Percentiles rank a stretch among this genome's conserved stretches.
Evolutionary conservation across 768 basidiomycete species (phyloP).

Genomic region (Xanthoconium purpureum): DNA sequence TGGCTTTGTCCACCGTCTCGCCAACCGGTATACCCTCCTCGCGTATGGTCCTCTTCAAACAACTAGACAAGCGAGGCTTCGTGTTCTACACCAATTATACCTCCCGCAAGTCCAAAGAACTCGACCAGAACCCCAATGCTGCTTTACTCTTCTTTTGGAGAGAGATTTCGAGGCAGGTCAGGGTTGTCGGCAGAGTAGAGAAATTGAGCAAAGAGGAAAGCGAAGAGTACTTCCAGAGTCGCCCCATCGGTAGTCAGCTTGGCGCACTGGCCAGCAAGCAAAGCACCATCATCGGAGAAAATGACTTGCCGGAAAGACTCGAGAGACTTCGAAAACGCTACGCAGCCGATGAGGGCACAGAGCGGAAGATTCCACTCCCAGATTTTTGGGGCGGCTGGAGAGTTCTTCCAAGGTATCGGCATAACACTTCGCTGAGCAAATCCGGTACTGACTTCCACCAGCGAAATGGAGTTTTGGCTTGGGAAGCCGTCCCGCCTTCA

Average conservation of each 20-base stretch:
- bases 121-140: constrained; percentile 72
- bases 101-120: constrained; percentile 86
- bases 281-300: constrained; percentile 74
- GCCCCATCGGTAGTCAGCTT: constrained; percentile 80
- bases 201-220: constrained; percentile 70
- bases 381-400: constrained; percentile 98
- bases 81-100: constrained; percentile 97
- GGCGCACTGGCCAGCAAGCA: constrained; percentile 96
- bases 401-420: constrained; percentile 75
- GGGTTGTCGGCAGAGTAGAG: constrained; percentile 84
- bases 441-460: constrained; percentile 31
- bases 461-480: constrained; percentile 97
- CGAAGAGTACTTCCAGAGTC: constrained; percentile 74
- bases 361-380: constrained; percentile 63
- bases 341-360: constrained; percentile 40
- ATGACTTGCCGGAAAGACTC: constrained; percentile 60
- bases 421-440: background rate
- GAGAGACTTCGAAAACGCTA: constrained; percentile 59
- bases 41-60: constrained; percentile 88
- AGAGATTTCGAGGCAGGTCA: constrained; percentile 74
- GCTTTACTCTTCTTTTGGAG: constrained; percentile 91
- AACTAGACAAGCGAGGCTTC: constrained; percentile 86
- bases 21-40: constrained; percentile 76
- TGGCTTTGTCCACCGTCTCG: constrained; percentile 76
- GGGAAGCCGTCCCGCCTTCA: constrained; percentile 94